Evolutionary conservation across 1,139 yeast genomes (phyloP), one percentile per base, ranked within the genome.

Genomic region (Diutina neorugosa): DNA sequence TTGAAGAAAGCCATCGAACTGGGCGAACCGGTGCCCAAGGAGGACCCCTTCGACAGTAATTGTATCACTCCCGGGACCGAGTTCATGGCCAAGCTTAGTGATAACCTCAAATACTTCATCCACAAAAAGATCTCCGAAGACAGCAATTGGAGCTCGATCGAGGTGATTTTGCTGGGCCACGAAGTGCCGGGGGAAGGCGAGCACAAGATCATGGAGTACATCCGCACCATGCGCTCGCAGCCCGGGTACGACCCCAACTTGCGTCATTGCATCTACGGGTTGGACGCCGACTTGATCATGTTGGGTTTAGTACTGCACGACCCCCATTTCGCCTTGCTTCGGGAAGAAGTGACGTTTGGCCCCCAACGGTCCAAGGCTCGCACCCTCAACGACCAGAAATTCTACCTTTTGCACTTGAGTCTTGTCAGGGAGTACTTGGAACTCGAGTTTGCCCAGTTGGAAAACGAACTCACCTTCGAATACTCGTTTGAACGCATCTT

Each of bases 171-270:
- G 52, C 86, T 96, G 64, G 99, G 95, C 61, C 96, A 96, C 52
- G 93, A 95, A 37, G 98, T 91, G 12, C 98, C 99, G 1, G 99
- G 99, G 56, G 99, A 93, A 73, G 99, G 99, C 64, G 99, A 93
- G 69, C 99, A 93, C 73, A 93, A 93, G 66, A 85, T 93, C 61
- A 94, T 93, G 98, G 87, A 86, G 60, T 90, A 86, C 63, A 87
- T 94, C 60, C 81, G 98, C 61, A 77, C 84, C 52, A 89, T 87
- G 68, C 80, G 96, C 65, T 82, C 90, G 51, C 91, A 87, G 62
- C 86, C 93, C 0, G 87, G 80, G 63, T 90, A 91, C 67, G 78
- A 87, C 62, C 93, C 96, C 43, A 93, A 94, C 67, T 85, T 91
- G 1, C 81, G 87, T 49, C 98, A 94, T 68, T 90, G 97, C 69